Evolutionary conservation across 257 asterid genomes (phyloP), one percentile per base, ranked within the genome.

Genomic region (Solanum piurae): DNA sequence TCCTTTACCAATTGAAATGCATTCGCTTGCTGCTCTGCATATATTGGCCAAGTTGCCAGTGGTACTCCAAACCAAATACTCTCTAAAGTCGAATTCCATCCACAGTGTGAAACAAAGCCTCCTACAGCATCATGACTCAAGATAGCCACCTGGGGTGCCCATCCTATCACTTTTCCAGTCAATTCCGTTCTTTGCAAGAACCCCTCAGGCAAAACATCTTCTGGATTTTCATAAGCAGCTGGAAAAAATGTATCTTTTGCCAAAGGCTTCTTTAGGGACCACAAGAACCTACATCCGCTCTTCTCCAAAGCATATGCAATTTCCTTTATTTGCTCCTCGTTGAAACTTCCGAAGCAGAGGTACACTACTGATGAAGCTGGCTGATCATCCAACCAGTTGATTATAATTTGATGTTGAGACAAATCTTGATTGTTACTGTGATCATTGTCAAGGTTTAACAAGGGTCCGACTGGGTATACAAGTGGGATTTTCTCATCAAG

Each of bases 381-480:
- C 62, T 86, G 91, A n/a, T 34, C 31, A 23, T 86, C 90, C 1
- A 89, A 40, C 86, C 89, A 89, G 60, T 86, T 74, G 52, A 88
- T 42, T 4, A 77, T 27, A 3, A 23, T 49, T 49, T 49, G 60
- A 49, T 49, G 60, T 49, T 49, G 60, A 49, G 60, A 49, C 21
- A 5, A 49, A 49, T 49, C 60, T 49, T 49, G 0, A 49, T 49
- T 49, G 8, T 49, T 49, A 49, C 21, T 12, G 60, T 49, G 36
- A 29, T 21, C 21, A 16, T 69, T 36, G 4, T 82, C 72, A 20
- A 69, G 79, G 72, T 86, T 89, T n/a, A 92, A 5, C 2, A 92
- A 36, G 60, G 97, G 94, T 5, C 97, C 95, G 11, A 91, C 55
- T 0, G 94, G 88, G 83, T 93, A 92, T 2, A 92, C 75, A 13